Base-by-base conservation (phyloP, 176 grass and related monocot species). In the Oryza rufipogon region DNA sequence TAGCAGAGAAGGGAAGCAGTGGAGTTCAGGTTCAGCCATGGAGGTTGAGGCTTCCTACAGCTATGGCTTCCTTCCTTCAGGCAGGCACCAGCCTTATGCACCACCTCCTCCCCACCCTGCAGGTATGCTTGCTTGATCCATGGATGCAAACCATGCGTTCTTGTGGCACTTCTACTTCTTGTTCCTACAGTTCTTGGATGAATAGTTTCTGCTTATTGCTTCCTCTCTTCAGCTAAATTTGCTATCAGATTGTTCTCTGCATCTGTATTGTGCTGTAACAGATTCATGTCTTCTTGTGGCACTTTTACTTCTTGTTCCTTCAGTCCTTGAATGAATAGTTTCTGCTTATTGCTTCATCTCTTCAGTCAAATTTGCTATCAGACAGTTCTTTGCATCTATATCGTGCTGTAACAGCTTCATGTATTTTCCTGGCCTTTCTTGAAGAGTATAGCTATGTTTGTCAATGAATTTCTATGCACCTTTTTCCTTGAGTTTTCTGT, bases 31-130 rank as follows among this genome's bases (percentile, higher is more conserved):
- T 58, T 58, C 49, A 7, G 54, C 75, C 73, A 91, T 91, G 89
- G 89, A 87, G 76, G 71, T 87, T 7, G 89, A 87, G 1, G 64
- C 76, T 84, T 80, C 71, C 70, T 87, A 80, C 85, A 66, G 38
- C 80, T 80, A 80, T 83, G 89, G 81, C 64, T 84, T 71, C 76
- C 75, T 42, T 38, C 80, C 89, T 52, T 51, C 12, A 76, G 84
- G 6, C 63, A 83, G 75, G 81, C 70, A 91, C 71, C 84, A 83
- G 51, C 75, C 74, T 12, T 76, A 83, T 52, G 56, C 6, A 6
- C 75, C 74, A 9, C 75, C 48, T 78, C 80, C 80, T 49, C 83
- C 64, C 6, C 85, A 54, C 15, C 51, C 85, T 75, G 44, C 84
- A 83, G 89, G 84, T 72, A 67, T 56, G 14, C 15, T 49, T 81